phyloP scores from a whole-genome alignment of 1,284 basidiomycete species.

The Cutaneotrichosporon mucoides region DNA sequence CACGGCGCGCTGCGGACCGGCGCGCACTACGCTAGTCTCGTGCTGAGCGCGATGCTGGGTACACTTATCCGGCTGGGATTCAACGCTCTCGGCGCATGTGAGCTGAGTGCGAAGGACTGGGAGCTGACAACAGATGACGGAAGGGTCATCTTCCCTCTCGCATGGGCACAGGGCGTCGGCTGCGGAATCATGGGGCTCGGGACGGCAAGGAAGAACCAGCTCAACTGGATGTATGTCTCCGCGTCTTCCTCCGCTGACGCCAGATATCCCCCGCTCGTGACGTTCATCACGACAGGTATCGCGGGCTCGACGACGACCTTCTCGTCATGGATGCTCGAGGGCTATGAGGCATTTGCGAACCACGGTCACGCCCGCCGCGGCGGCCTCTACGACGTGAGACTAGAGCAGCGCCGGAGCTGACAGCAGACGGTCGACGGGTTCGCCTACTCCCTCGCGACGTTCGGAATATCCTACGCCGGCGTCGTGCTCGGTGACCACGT shows the following conservation, averaged over 20 bases:
- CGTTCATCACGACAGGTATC: conserved; percentile 72
- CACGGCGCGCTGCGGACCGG: conserved; percentile 12
- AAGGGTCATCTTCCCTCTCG: conserved; percentile 70
- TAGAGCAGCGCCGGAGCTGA: background rate
- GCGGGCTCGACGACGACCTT: conserved; percentile 97
- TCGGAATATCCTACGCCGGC: conserved; percentile 60
- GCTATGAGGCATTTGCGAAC: conserved; percentile 84
- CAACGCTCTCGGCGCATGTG: conserved; percentile 56
- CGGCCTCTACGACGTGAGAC: conserved; percentile 71
- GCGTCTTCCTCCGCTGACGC: background rate
- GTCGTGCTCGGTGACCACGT: conserved; percentile 39
- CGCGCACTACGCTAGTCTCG: conserved; percentile 58
- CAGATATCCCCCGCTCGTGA: conserved; percentile 83
- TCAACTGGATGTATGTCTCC: conserved; percentile 67
- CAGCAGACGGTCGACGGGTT: conserved; percentile 76
- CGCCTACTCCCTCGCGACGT: conserved; percentile 65
- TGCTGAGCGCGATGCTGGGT: conserved; percentile 73
- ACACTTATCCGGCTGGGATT: conserved; percentile 71
- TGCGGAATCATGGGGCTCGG: conserved; percentile 88
- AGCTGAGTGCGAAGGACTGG: too few species aligned
- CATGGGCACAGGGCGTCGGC: conserved; percentile 83
- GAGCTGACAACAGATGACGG: conserved; percentile 51
- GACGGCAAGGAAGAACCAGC: conserved; percentile 63
- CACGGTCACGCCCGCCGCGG: conserved; percentile 57
- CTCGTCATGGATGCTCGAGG: conserved; percentile 86